Percentiles rank a stretch among this genome's conserved stretches.
Evolutionary conservation across 257 asterid species (phyloP).

Genomic region (Penstemon eatonii): DNA sequence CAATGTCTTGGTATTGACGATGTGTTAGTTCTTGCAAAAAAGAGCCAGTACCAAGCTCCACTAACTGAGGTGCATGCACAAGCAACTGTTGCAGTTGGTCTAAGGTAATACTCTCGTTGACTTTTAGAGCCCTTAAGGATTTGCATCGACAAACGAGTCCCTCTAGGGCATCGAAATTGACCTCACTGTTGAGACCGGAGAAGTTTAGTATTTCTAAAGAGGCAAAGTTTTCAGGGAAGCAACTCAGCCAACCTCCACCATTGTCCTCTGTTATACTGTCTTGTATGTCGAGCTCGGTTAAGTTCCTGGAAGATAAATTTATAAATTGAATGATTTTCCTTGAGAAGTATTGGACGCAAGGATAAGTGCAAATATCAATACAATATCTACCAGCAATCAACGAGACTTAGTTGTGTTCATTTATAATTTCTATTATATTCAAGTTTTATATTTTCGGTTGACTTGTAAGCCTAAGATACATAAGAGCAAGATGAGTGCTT

Average conservation of each 20-base stretch:
- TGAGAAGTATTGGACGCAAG: not conserved
- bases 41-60: conserved; percentile 78
- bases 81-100: conserved; percentile 63
- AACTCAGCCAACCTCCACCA: conserved; percentile 69
- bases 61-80: conserved; percentile 52
- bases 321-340: conserved; percentile 14
- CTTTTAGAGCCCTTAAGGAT: conserved; percentile 66
- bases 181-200: conserved; percentile 60
- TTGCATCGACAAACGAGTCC: conserved; percentile 75
- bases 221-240: conserved; percentile 72
- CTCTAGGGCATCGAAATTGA: conserved; percentile 65
- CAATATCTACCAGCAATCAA: not conserved
- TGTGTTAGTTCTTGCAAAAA: conserved; percentile 59
- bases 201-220: conserved; percentile 79
- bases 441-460: not conserved
- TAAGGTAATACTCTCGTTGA: conserved; percentile 55
- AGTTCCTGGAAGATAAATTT: conserved; percentile 49
- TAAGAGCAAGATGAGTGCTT: not conserved
- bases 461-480: not conserved
- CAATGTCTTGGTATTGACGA: conserved; percentile 48
- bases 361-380: not conserved
- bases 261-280: conserved; percentile 61
- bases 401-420: not conserved
- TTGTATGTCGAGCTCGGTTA: conserved; percentile 80
- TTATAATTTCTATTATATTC: not conserved